Conservation (phyloP, 768 basidiomycete genomes). For the Thelephora ganbajun region DNA sequence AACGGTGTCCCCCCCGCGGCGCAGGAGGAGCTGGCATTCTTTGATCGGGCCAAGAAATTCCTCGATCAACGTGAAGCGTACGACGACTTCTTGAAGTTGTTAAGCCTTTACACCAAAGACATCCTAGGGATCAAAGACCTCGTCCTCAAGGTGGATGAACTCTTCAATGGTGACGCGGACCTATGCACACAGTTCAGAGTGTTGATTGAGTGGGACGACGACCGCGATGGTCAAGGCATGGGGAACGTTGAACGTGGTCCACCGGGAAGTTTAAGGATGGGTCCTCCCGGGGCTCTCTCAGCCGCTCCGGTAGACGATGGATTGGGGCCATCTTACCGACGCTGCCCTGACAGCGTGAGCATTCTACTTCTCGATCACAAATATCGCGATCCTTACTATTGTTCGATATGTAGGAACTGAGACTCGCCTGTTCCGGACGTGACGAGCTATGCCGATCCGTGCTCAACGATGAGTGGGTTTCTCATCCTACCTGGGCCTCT, state of each 20-base stretch:
- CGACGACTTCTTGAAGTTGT: conserved; percentile 90
- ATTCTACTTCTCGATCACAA: background rate
- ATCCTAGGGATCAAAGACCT: conserved; percentile 80
- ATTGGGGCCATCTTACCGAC: conserved; percentile 89
- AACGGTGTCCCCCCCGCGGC: conserved; percentile 14
- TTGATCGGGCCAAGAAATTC: conserved; percentile 80
- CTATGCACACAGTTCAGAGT: conserved; percentile 77
- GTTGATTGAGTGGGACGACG: conserved; percentile 68
- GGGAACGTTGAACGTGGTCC: conserved; percentile 55
- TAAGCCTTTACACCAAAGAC: conserved; percentile 83
- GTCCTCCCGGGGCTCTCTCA: conserved; percentile 62
- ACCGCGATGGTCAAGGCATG: conserved; percentile 14
- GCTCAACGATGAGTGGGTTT: conserved; percentile 95
- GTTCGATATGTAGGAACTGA: conserved; percentile 51
- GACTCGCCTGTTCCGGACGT: conserved; percentile 84
- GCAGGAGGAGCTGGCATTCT: conserved; percentile 79
- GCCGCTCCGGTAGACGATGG: conserved; percentile 72
- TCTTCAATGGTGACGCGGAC: conserved; percentile 73
- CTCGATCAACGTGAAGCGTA: conserved; percentile 65
- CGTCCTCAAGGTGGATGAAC: conserved; percentile 53
- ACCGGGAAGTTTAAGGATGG: conserved; percentile 64
- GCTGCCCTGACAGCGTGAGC: conserved; percentile 77
- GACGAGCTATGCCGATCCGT: conserved; percentile 93
- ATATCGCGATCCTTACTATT: too few species aligned
- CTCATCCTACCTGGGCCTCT: conserved; percentile 96